Percentiles rank a stretch among this genome's conserved stretches.
Conservation (phyloP, 208 protist genomes). For the Leishmania braziliensis region DNA sequence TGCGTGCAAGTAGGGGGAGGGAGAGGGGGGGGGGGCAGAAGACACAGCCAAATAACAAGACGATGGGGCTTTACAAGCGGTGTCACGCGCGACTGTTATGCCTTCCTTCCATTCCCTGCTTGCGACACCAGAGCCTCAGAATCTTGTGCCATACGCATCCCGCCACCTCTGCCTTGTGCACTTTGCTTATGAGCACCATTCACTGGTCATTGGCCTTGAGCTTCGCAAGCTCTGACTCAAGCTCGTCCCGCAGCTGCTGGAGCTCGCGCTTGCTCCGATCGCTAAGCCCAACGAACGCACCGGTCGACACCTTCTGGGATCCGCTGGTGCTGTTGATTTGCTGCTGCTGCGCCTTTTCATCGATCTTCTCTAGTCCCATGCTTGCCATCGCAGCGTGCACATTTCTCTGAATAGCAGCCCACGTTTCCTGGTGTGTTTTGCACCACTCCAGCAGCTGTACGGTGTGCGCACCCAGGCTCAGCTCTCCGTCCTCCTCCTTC, state of each 20-base stretch:
- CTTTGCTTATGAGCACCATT: background rate
- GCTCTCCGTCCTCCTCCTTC: slow-evolving; percentile 12
- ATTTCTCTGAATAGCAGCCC: slow-evolving; percentile 13
- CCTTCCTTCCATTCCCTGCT: background rate
- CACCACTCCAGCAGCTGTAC: slow-evolving; percentile 66
- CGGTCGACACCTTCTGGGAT: slow-evolving; percentile 8
- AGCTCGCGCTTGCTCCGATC: slow-evolving; percentile 33
- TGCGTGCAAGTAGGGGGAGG: background rate
- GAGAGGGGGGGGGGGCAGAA: background rate
- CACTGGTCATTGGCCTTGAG: background rate
- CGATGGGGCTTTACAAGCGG: background rate
- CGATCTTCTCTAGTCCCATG: slow-evolving; percentile 23
- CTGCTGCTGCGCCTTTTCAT: slow-evolving; percentile 24
- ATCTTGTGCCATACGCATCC: background rate
- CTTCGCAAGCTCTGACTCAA: slow-evolving; percentile 27
- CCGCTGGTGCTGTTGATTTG: slow-evolving; percentile 16
- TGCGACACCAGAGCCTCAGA: background rate
- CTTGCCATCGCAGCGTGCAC: slow-evolving; percentile 18
- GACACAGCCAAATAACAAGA: background rate
- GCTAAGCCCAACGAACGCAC: slow-evolving; percentile 20
- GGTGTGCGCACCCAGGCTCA: slow-evolving; percentile 30
- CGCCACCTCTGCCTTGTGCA: background rate
- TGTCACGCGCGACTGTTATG: background rate
- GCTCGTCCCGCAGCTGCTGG: slow-evolving; percentile 25
- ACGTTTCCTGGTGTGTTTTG: slow-evolving; percentile 9